A percentile compares a stretch with the other conserved stretches of the same genome.
These are phyloP conservation scores for Cordyceps farinosa DNA, from an alignment of 2,329 filamentous ascomycete species.

Conservation along the genomic window DNA sequence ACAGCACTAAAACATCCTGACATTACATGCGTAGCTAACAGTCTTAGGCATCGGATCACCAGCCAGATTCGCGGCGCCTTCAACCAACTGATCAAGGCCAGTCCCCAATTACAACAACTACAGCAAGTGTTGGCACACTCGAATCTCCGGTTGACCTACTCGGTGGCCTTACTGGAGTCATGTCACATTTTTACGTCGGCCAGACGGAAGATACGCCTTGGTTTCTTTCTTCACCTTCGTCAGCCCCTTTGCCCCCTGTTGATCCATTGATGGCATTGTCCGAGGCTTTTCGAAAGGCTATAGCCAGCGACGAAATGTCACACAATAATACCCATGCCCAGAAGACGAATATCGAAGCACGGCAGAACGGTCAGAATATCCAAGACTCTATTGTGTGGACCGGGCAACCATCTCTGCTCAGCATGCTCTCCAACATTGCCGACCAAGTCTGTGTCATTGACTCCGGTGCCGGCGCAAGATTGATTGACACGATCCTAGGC, in stretches of 20 bases:
- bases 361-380: not conserved
- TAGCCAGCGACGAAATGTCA: not conserved
- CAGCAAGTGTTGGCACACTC: not conserved
- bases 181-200: conserved; percentile 4
- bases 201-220: too few relatives aligned
- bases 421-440: conserved; percentile 21
- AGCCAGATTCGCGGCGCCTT: not conserved
- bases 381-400: conserved; percentile 4
- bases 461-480: conserved; percentile 21
- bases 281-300: conserved; percentile 1
- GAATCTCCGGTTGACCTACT: not conserved
- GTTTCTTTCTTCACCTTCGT: not conserved
- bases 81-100: not conserved
- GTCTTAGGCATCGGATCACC: not conserved
- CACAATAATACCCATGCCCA: not conserved
- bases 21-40: not conserved
- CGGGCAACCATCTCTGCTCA: conserved; percentile 20
- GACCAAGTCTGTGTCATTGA: conserved; percentile 22
- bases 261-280: conserved; percentile 8
- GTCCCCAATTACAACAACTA: not conserved
- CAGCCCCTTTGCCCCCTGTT: not conserved
- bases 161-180: conserved; percentile 7
- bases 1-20: not conserved
- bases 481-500: conserved; percentile 24
- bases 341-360: not conserved